Conservation (phyloP, 2,329 filamentous ascomycete species). For the Apiospora marii region DNA sequence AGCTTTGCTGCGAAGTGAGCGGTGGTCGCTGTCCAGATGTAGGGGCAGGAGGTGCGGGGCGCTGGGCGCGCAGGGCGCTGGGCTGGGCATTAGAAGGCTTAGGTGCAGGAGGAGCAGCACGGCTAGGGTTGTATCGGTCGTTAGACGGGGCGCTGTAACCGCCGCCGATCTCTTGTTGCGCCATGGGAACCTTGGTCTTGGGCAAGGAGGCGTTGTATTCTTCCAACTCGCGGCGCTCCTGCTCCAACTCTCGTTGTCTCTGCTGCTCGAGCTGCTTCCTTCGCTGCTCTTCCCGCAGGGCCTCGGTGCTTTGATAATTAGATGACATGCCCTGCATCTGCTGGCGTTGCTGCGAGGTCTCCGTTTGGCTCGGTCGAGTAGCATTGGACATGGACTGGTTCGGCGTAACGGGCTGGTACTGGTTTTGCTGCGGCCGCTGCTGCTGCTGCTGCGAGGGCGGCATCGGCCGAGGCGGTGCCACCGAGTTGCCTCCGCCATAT, state of each 20-base stretch:
- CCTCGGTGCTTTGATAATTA: constrained; percentile 61
- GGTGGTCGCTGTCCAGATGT: constrained; percentile 53
- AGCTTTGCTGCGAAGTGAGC: constrained; percentile 58
- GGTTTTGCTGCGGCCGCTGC: constrained; percentile 40
- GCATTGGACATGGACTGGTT: constrained; percentile 48
- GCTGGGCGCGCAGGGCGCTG: constrained; percentile 71
- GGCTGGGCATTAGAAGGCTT: constrained; percentile 64
- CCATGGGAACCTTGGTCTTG: constrained; percentile 79
- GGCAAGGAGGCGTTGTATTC: constrained; percentile 91
- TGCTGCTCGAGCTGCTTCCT: constrained; percentile 70
- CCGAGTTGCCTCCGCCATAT: constrained; percentile 62
- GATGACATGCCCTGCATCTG: constrained; percentile 65
- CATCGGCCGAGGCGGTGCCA: constrained; percentile 74
- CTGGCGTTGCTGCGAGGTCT: constrained; percentile 60
- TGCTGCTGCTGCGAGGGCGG: constrained; percentile 57
- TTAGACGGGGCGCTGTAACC: constrained; percentile 57
- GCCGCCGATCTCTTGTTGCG: constrained; percentile 88
- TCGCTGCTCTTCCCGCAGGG: constrained; percentile 62
- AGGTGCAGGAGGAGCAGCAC: constrained; percentile 84
- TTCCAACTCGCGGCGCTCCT: constrained; percentile 80
- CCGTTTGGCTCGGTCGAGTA: constrained; percentile 53
- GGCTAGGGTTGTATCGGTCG: constrained; percentile 83
- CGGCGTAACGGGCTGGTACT: constrained; percentile 47
- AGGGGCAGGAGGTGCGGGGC: constrained; percentile 80
- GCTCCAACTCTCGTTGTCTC: constrained; percentile 64